These are phyloP conservation scores for Mycena haematopus DNA, from an alignment of 768 basidiomycete genomes.

Conservation along the genomic window DNA sequence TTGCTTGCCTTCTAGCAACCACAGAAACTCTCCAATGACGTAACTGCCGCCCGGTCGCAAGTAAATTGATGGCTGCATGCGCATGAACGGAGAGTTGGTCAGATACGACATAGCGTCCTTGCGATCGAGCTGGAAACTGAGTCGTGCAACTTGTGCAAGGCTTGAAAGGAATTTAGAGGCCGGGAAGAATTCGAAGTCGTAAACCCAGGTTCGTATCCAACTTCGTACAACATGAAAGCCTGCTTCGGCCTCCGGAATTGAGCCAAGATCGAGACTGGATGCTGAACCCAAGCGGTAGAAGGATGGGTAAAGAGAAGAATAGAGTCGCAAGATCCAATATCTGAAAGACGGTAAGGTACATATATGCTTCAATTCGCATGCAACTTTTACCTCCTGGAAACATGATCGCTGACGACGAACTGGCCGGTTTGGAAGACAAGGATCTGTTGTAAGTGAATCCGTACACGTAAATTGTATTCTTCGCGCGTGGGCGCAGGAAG, in stretches of 20 bases:
- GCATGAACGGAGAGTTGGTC: constrained; percentile 38
- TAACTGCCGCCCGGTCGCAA: constrained; percentile 18
- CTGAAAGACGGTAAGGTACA: constrained; percentile 35
- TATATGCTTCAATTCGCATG: too few species aligned
- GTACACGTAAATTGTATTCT: constrained; percentile 50
- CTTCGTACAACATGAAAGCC: constrained; percentile 45
- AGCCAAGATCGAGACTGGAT: constrained; percentile 39
- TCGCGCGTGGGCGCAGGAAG: constrained; percentile 29
- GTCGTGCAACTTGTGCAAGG: constrained; percentile 42
- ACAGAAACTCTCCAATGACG: constrained; percentile 42
- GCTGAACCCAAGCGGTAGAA: constrained; percentile 52
- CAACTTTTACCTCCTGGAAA: constrained; percentile 33
- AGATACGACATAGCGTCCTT: constrained; percentile 43
- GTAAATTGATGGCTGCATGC: constrained; percentile 29
- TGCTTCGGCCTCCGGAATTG: constrained; percentile 47
- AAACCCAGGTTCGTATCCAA: constrained; percentile 54
- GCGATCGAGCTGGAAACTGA: constrained; percentile 48
- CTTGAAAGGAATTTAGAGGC: constrained; percentile 46
- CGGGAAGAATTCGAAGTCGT: constrained; percentile 36
- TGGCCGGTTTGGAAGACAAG: constrained; percentile 47
- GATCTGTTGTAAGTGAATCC: constrained; percentile 56
- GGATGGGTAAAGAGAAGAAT: constrained; percentile 57
- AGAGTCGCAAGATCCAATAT: constrained; percentile 52
- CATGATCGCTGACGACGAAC: constrained; percentile 22
- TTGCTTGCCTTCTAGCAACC: constrained; percentile 36